phyloP scores from a whole-genome alignment of 495 filamentous ascomycete genomes.

The Neurospora sublineolata region DNA sequence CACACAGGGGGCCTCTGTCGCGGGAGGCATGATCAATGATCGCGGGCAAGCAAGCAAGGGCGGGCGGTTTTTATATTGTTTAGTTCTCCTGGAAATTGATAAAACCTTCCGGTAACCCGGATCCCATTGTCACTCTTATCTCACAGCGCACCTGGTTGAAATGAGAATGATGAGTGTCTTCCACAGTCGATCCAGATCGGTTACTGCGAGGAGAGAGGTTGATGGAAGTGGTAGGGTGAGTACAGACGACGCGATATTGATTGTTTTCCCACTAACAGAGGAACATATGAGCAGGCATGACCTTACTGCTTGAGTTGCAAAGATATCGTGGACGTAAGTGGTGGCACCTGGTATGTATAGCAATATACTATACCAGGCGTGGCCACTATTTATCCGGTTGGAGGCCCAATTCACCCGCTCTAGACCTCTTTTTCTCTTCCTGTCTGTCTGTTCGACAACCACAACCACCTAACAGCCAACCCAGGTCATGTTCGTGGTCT shows the following conservation, averaged over 20 bases:
- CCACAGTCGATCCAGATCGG: background rate
- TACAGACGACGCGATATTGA: background rate
- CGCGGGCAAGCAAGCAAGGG: background rate
- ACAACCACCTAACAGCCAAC: background rate
- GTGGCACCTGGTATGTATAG: background rate
- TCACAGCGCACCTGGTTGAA: background rate
- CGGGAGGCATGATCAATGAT: background rate
- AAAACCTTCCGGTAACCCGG: background rate
- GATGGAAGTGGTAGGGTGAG: background rate
- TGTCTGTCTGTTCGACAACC: background rate
- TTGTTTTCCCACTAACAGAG: background rate
- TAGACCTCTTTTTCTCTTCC: background rate
- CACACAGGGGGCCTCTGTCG: background rate
- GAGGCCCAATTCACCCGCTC: conserved; percentile 6
- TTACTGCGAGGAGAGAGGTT: background rate
- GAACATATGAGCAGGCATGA: conserved; percentile 2
- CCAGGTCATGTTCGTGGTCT: background rate
- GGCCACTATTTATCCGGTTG: conserved; percentile 14
- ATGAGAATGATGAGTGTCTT: background rate
- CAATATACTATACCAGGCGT: background rate
- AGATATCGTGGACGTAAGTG: conserved; percentile 1
- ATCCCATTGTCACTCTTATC: background rate
- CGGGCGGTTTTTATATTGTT: background rate
- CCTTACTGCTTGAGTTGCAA: background rate
- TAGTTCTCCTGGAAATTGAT: background rate